Evolutionary conservation across 805 yeast species (phyloP).

Genomic region (Lachancea mirantina): DNA sequence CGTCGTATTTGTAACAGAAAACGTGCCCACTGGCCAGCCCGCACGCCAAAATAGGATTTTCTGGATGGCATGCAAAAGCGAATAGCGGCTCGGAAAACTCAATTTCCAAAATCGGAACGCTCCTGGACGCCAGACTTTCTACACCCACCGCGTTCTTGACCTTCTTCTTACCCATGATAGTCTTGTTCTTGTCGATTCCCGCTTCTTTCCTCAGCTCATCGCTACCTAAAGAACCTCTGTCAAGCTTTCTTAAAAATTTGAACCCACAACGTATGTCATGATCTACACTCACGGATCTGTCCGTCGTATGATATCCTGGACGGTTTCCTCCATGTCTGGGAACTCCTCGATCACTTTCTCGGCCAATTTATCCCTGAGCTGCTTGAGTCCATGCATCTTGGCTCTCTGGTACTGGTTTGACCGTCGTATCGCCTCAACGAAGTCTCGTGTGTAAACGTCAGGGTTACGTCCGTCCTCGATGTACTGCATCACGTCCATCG

Average conservation of each 20-base stretch:
- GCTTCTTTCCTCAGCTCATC: conserved; percentile 1
- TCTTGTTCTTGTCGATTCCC: neutral
- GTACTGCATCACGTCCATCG: conserved; percentile 80
- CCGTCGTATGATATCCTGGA: conserved; percentile 48
- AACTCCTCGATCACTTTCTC: conserved; percentile 66
- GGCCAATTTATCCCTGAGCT: conserved; percentile 59
- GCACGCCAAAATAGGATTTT: conserved; percentile 49
- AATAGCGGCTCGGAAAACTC: conserved; percentile 59
- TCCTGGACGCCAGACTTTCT: conserved; percentile 14
- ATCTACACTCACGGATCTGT: conserved; percentile 10
- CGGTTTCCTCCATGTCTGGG: conserved; percentile 59
- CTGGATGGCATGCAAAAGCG: conserved; percentile 71
- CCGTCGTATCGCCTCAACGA: conserved; percentile 86
- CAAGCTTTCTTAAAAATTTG: no score
- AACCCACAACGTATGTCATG: no score
- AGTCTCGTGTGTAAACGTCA: conserved; percentile 93
- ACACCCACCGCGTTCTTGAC: conserved; percentile 8
- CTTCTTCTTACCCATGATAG: conserved; percentile 10
- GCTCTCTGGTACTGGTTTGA: conserved; percentile 86
- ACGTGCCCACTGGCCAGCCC: conserved; percentile 85
- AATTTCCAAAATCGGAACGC: conserved; percentile 32
- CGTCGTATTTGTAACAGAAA: conserved; percentile 52
- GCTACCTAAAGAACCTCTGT: neutral
- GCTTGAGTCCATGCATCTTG: conserved; percentile 61
- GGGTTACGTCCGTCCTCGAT: conserved; percentile 97